These are phyloP conservation scores for Aspergillus sergii DNA, from an alignment of 2,329 filamentous ascomycete species.

Conservation along the genomic window DNA sequence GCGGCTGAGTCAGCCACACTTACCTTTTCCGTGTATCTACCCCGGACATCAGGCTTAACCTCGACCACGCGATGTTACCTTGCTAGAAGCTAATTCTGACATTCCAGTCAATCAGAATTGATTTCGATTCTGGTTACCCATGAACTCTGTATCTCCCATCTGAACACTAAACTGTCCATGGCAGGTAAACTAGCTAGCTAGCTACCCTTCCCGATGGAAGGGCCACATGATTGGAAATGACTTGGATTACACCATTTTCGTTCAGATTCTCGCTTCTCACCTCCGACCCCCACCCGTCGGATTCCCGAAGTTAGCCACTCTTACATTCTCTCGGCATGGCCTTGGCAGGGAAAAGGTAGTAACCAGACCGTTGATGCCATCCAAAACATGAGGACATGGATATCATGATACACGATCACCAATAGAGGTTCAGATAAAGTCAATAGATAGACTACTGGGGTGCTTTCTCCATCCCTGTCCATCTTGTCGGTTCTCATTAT, in stretches of 20 bases:
- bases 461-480: neutral
- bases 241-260: constrained; percentile 3
- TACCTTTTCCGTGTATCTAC: neutral
- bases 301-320: neutral
- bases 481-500: neutral
- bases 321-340: neutral
- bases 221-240: neutral
- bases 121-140: neutral
- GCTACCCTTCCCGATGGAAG: neutral
- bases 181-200: neutral
- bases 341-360: neutral
- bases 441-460: neutral
- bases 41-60: neutral
- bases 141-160: neutral
- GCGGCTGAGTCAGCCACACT: neutral
- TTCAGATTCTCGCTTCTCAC: neutral
- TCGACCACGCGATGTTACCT: constrained; percentile 4
- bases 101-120: neutral
- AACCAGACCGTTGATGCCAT: neutral
- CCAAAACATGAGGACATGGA: neutral
- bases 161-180: neutral
- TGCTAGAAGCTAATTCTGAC: neutral
- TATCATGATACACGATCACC: neutral
- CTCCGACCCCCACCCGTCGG: constrained; percentile 1
- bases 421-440: neutral